phyloP scores from a whole-genome alignment of 73 alveolate species.

The Durusdinium trenchii region DNA sequence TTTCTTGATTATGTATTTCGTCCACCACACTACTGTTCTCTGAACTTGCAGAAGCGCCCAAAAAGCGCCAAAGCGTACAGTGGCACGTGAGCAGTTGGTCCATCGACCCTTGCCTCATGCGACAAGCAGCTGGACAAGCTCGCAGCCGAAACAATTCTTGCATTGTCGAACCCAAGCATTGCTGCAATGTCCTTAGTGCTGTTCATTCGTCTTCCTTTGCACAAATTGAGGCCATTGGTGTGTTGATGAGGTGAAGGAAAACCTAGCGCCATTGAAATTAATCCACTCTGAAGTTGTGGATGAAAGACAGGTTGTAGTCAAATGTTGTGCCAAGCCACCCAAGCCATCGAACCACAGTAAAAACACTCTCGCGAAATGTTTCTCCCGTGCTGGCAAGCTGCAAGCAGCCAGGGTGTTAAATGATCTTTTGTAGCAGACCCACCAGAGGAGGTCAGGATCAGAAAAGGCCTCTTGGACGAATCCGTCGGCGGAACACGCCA shows the following conservation, averaged over 20 bases:
- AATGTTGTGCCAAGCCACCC: too few relatives aligned
- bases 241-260: too few relatives aligned
- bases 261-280: too few relatives aligned
- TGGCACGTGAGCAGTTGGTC: background rate
- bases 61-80: too few relatives aligned
- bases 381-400: background rate
- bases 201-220: too few relatives aligned
- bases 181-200: slow-evolving; percentile 73
- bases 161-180: slow-evolving; percentile 79
- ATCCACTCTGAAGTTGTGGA: too few relatives aligned
- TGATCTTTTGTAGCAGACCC: slow-evolving; percentile 60
- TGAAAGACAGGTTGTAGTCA: too few relatives aligned
- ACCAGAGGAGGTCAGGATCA: slow-evolving; percentile 75
- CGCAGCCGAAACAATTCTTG: slow-evolving; percentile 66
- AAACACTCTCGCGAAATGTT: background rate
- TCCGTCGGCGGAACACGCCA: too few relatives aligned
- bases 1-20: background rate
- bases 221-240: too few relatives aligned
- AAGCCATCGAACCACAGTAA: too few relatives aligned
- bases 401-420: slow-evolving; percentile 76
- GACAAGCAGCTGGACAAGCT: slow-evolving; percentile 15
- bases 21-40: background rate
- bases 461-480: slow-evolving; percentile 78
- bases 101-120: background rate
- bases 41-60: too few relatives aligned